Evolutionary conservation across 192 early-diverging fungal genomes (phyloP), one percentile per base, ranked within the genome.

Genomic region (Phlyctochytrium bullatum): DNA sequence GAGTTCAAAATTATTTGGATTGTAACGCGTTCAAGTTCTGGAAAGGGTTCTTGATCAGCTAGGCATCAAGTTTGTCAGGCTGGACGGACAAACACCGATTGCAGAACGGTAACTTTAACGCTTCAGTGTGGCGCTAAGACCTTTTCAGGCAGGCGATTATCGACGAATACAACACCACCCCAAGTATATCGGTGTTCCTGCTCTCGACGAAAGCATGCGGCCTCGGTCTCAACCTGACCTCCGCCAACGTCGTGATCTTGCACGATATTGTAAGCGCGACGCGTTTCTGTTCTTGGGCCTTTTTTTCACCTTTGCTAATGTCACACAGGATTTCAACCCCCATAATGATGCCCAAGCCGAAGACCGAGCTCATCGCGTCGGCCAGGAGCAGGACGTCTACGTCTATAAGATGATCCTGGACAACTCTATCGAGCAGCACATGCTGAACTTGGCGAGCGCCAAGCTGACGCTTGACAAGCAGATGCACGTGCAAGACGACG

Each of bases 181-280:
- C 86, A 33, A 68, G 78, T 14, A 72, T 83, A 31, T 62, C 67
- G 16, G 78, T 92, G 32, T 98, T 99, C 73, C 74, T 99, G 66
- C 82, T 99, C 12, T 93, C 92, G n/a, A 98, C 97, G 6, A 90
- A 93, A 35, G 97, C 97, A 2, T 94, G 97, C 57, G 96, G 96
- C 0, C 85, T 99, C 61, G 97, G 97, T 25, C 93, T 99, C 73
- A 99, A 99, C 66, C 74, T 99, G 53, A 91, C 90, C 47, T 90
- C 91, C 0, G 95, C 97, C 0, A 95, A 98, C 67, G 94, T 93
- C 10, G 96, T 99, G 10, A 90, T 99, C 36, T 83, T 99, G 53
- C 95, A 95, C 67, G 81, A 86, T 63, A 70, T 79, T 54, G 78
- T 76, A 47, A 33, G 72, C 60, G 17, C 31, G 14, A 27, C 14